Evolutionary conservation across 352 stramenopile species (phyloP).

Genomic region (Globisporangium radiosum): DNA sequence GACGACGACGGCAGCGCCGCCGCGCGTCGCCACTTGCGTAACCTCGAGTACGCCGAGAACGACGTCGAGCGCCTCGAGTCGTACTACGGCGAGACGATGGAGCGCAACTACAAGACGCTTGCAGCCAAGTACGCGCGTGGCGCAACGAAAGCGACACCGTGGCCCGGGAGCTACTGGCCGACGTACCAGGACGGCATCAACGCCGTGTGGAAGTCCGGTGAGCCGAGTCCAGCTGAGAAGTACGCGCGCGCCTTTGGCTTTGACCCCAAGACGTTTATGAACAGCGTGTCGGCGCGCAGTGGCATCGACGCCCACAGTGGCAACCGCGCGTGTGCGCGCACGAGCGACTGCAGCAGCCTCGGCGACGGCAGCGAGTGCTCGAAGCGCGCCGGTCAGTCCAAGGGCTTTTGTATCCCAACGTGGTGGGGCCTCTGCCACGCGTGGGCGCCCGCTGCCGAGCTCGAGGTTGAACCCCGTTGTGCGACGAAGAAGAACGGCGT

Average conservation of each 20-base stretch:
- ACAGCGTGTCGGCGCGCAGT: slow-evolving; percentile 14
- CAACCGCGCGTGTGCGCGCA: slow-evolving; percentile 3
- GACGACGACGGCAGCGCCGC: not conserved
- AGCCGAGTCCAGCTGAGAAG: slow-evolving; percentile 20
- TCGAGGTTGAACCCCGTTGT: slow-evolving; percentile 36
- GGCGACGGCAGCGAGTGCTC: slow-evolving; percentile 25
- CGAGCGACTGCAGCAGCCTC: slow-evolving; percentile 7
- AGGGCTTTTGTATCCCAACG: slow-evolving; percentile 35
- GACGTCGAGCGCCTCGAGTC: slow-evolving; percentile 27
- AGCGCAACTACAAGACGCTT: slow-evolving; percentile 20
- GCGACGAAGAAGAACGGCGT: slow-evolving; percentile 35
- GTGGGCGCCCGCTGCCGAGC: slow-evolving; percentile 30
- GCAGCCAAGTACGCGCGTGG: slow-evolving; percentile 18
- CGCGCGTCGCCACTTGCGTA: slow-evolving; percentile 2
- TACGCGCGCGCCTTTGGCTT: slow-evolving; percentile 17
- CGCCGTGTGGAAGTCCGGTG: slow-evolving; percentile 18
- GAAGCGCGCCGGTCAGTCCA: slow-evolving; percentile 16
- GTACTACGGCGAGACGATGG: slow-evolving; percentile 21
- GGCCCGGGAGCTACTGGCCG: slow-evolving; percentile 52
- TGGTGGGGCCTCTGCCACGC: slow-evolving; percentile 54
- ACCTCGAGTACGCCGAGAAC: slow-evolving; percentile 19
- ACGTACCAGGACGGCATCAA: slow-evolving; percentile 60
- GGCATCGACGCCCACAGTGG: slow-evolving; percentile 12
- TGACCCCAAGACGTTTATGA: slow-evolving; percentile 17
- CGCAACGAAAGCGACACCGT: slow-evolving; percentile 17